Conservation (phyloP, 352 stramenopile species). For the Thraustochytrium aureum region DNA sequence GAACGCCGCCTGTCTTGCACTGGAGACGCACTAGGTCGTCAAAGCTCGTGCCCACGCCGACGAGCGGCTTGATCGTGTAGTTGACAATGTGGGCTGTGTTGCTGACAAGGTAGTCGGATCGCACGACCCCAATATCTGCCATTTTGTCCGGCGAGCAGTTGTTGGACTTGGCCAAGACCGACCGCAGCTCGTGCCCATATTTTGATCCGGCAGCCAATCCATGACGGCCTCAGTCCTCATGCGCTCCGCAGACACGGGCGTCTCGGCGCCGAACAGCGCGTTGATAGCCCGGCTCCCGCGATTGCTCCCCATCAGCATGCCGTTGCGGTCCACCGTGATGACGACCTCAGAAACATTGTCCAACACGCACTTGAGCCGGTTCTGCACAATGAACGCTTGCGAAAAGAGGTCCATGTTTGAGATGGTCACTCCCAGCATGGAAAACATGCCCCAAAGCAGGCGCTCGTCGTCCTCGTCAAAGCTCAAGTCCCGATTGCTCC, state of each 20-base stretch:
- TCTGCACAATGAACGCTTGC: constrained; percentile 33
- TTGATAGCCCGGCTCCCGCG: constrained; percentile 31
- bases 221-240: constrained; percentile 14
- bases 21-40: constrained; percentile 1
- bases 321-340: constrained; percentile 26
- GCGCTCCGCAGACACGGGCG: background rate
- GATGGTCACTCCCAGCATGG: constrained; percentile 44
- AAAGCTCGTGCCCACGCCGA: constrained; percentile 20
- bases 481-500: background rate
- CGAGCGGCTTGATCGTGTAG: constrained; percentile 43
- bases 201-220: constrained; percentile 28
- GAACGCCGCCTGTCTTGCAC: background rate
- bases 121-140: background rate
- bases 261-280: constrained; percentile 17
- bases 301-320: constrained; percentile 45
- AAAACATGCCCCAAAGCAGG: constrained; percentile 43
- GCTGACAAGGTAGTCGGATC: background rate
- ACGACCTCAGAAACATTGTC: constrained; percentile 46
- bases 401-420: constrained; percentile 47
- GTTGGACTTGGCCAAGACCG: no score
- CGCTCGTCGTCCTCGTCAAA: constrained; percentile 49
- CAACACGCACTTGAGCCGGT: constrained; percentile 43
- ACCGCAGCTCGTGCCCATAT: no score
- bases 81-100: constrained; percentile 30
- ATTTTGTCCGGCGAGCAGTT: no score